phyloP scores from a whole-genome alignment of 441 rosid genomes.

The Gossypium schwendimanii region DNA sequence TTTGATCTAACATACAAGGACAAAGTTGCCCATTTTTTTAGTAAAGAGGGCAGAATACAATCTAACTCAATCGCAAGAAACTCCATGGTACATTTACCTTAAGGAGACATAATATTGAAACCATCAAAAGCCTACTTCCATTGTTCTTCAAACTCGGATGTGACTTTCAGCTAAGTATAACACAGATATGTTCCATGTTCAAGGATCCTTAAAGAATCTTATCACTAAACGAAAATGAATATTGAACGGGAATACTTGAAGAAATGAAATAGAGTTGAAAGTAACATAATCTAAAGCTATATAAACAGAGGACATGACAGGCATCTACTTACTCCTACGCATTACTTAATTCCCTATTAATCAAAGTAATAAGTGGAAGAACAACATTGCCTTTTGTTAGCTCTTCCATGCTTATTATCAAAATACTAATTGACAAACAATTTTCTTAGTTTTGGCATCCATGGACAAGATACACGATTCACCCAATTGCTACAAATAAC shows the following conservation, averaged over 20 bases:
- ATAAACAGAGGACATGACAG: not conserved
- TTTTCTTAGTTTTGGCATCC: not conserved
- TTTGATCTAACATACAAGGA: too few species aligned
- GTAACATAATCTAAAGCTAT: not conserved
- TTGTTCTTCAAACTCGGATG: not conserved
- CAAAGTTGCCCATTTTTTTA: too few species aligned
- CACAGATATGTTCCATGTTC: not conserved
- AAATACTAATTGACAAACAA: not conserved
- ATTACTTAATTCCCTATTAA: not conserved
- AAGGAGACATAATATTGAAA: not conserved
- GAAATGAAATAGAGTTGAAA: not conserved
- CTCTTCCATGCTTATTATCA: not conserved
- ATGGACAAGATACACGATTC: not conserved
- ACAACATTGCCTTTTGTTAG: not conserved
- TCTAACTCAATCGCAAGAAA: too few species aligned
- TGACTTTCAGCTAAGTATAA: not conserved
- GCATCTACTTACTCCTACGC: not conserved
- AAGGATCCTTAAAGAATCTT: not conserved
- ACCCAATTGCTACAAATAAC: not conserved
- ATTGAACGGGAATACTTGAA: not conserved
- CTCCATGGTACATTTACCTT: too few species aligned
- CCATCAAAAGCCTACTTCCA: not conserved
- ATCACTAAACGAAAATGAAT: not conserved
- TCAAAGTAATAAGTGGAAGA: not conserved
- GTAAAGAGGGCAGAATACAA: too few species aligned